phyloP scores from a whole-genome alignment of 2,329 filamentous ascomycete species.

The Stemphylium vesicarium region DNA sequence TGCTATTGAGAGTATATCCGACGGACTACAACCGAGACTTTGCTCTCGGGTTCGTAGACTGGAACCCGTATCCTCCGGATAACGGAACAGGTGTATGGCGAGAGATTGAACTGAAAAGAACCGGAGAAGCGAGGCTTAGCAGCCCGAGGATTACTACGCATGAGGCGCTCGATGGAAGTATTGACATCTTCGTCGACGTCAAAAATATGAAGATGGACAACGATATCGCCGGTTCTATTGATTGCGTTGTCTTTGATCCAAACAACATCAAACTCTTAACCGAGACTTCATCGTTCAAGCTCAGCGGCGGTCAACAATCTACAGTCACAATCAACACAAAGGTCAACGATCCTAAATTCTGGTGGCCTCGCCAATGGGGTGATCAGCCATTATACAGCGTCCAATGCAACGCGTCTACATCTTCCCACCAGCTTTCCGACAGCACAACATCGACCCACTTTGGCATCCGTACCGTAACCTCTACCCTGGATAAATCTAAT shows the following conservation, averaged over 20 bases:
- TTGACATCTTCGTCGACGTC: constrained; percentile 32
- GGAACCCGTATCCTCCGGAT: constrained; percentile 67
- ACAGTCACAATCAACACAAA: constrained; percentile 12
- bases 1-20: constrained; percentile 63
- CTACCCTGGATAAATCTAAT: constrained; percentile 54
- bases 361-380: constrained; percentile 69
- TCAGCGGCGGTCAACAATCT: neutral
- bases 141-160: constrained; percentile 36
- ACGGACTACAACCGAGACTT: constrained; percentile 67
- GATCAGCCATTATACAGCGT: constrained; percentile 60
- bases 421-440: constrained; percentile 40
- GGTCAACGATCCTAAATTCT: constrained; percentile 58
- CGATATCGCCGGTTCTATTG: constrained; percentile 10
- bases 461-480: constrained; percentile 63
- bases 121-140: constrained; percentile 54
- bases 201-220: constrained; percentile 23
- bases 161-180: constrained; percentile 19
- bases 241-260: constrained; percentile 20
- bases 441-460: constrained; percentile 49
- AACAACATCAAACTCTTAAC: neutral
- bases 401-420: constrained; percentile 36
- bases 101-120: constrained; percentile 62
- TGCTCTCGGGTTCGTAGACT: constrained; percentile 66
- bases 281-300: constrained; percentile 3
- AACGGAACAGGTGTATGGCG: constrained; percentile 70